Base-by-base conservation (phyloP, 805 yeast genomes). In the Yarrowia sp. region DNA sequence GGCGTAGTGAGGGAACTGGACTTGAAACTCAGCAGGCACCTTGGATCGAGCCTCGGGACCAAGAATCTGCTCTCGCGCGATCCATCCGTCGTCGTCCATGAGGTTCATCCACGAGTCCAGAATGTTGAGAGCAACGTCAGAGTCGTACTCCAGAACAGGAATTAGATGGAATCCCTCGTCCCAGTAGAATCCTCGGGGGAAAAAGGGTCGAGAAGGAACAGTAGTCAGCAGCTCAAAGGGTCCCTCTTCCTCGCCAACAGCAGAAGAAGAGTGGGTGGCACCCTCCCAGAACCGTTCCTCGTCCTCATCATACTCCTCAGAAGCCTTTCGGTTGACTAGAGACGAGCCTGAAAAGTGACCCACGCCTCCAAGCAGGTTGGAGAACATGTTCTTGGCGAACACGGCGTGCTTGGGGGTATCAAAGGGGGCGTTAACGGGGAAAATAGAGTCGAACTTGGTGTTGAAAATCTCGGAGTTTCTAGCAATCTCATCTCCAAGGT, bases 171-270 rank as follows among this genome's bases (percentile, higher is more conserved):
- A 95, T 0, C 99, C 99, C 76, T 95, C 99, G 76, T 95, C 99
- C 99, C 99, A 95, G 73, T 90, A 91, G 72, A 95, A 95, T 0
- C 99, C 99, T 68, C 99, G 82, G 3, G 99, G 98, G 76, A 95
- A 95, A 72, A 90, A 90, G 0, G 96, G 90, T 62, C 99, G 81
- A 57, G 97, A 90, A 1, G 99, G 99, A 38, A 91, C 95, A 22
- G 91, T 80, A 0, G 95, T 83, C 71, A 92, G 90, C 57, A 95
- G 76, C 68, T 87, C 90, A 67, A 78, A 76, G 1, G 97, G 96
- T 0, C 92, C 95, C 71, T 90, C 96, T 13, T 79, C 75, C 1
- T 61, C 65, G 14, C 62, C 68, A 9, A 60, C 39, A 9, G 67
- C 65, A n/a, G 48, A 31, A 14, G 58, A 28, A 17, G 61, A 45